Evolutionary conservation across 345 rosid species (phyloP), one percentile per base, ranked within the genome.

Genomic region (Melaleuca alternifolia): DNA sequence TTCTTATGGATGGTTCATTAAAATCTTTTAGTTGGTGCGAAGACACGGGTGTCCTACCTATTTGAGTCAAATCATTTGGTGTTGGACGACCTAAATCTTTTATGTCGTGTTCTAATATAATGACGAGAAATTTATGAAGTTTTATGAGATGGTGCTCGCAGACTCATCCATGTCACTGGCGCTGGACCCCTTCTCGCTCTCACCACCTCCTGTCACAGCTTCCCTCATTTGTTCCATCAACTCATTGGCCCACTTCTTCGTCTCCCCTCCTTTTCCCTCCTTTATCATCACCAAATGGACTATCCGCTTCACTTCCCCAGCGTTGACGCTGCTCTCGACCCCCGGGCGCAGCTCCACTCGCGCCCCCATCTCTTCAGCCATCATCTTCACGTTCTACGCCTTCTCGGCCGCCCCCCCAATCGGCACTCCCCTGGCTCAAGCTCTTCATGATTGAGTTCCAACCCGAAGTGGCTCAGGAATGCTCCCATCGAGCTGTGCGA

Each of bases 371-470:
- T 92, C 95, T 87, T 92, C 94, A 65, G 86, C 91, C 86, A 91
- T 53, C 91, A 92, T 87, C 85, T 92, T 93, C 6, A 88, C 87
- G 83, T 93, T 92, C 51, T 87, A 92, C 9, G 88, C 81, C 84
- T 92, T 92, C 86, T 93, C 90, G 1, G 86, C 95, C 0, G 92
- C 94, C 20, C 92, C 95, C 6, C 91, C 90, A 2, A 91, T 87
- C 3, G 91, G 92, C 41, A 92, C 91, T 0, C 93, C 93, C 93
- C 85, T 91, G 90, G 83, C 92, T 91, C 37, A 91, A 89, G 88
- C 93, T 91, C 86, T 93, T 91, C 90, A 88, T 10, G 30, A 86
- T 89, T 2, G 93, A 92, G 83, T 92, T 93, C 94, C 95, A 92
- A 92, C 20, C 93, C 92, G 28, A 93, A 88, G 37, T 92, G 93